phyloP scores from a whole-genome alignment of 148 eudicot species.

The Persicaria maculosa region DNA sequence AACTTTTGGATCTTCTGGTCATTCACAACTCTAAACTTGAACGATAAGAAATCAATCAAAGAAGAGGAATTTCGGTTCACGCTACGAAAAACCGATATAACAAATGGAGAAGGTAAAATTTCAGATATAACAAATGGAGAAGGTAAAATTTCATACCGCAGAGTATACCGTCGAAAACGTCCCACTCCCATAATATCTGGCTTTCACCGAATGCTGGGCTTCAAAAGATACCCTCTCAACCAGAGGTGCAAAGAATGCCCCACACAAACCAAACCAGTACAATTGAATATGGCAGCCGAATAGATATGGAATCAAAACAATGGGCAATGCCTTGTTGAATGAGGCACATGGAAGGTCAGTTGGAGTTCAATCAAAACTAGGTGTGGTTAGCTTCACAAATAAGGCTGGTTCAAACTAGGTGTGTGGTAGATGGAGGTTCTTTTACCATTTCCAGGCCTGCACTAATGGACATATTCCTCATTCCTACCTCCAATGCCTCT shows the following conservation, averaged over 20 bases:
- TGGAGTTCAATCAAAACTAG: not conserved
- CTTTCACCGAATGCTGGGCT: not conserved
- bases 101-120: not conserved
- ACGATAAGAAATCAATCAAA: not conserved
- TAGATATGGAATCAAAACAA: not conserved
- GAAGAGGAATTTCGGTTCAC: not conserved
- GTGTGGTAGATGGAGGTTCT: slow-evolving; percentile 21
- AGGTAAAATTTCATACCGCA: not conserved
- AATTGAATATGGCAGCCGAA: not conserved
- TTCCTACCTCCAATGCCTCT: slow-evolving; percentile 44
- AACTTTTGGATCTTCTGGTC: slow-evolving; percentile 15
- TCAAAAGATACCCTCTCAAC: not conserved
- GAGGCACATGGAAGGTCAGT: not conserved
- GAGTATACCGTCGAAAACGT: not conserved
- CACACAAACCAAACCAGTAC: not conserved
- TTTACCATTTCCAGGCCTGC: slow-evolving; percentile 20
- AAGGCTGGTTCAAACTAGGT: not conserved
- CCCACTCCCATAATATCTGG: not conserved
- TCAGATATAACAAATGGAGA: not conserved
- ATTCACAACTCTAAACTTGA: slow-evolving; percentile 16
- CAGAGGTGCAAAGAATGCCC: not conserved
- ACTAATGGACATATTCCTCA: slow-evolving; percentile 43
- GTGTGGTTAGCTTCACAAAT: not conserved
- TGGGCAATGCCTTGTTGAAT: slow-evolving; percentile 1
- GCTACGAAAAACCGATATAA: not conserved